Evolutionary conservation across 2,329 filamentous ascomycete species (phyloP).

Genomic region (Ramularia endophylla): DNA sequence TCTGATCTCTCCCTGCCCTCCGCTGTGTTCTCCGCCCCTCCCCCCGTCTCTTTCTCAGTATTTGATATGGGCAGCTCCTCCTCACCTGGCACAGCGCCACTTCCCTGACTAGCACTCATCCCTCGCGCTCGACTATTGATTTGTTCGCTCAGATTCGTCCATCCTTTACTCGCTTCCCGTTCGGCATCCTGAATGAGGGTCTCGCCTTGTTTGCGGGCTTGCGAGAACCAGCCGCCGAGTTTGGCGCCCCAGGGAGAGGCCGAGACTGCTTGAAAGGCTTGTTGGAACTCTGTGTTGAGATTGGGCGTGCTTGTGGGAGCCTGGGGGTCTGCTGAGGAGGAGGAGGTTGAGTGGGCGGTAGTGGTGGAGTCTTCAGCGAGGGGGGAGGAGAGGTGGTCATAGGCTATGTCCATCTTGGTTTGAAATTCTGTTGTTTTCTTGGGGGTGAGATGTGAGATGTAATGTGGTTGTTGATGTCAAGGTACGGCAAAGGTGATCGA

Average conservation of each 20-base stretch:
- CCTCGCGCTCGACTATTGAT: slow-evolving; percentile 25
- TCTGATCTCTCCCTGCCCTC: slow-evolving; percentile 34
- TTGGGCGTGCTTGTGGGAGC: slow-evolving; percentile 33
- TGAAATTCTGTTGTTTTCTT: too few species aligned
- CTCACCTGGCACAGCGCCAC: slow-evolving; percentile 23
- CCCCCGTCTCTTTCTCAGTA: slow-evolving; percentile 1
- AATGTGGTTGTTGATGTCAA: too few species aligned
- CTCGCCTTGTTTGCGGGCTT: slow-evolving; percentile 86
- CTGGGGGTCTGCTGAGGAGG: slow-evolving; percentile 28
- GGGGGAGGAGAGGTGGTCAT: slow-evolving; percentile 68
- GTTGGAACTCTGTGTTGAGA: slow-evolving; percentile 83
- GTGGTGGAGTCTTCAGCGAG: slow-evolving; percentile 36
- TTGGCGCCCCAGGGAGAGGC: slow-evolving; percentile 84
- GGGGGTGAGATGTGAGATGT: too few species aligned
- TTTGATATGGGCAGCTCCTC: slow-evolving; percentile 21
- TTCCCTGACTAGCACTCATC: slow-evolving; percentile 24
- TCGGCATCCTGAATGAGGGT: slow-evolving; percentile 77
- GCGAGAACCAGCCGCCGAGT: slow-evolving; percentile 83
- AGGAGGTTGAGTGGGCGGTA: slow-evolving; percentile 62
- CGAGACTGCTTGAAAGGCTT: slow-evolving; percentile 91
- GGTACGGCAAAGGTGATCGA: too few species aligned
- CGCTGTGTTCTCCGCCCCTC: slow-evolving; percentile 4
- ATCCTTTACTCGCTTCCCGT: slow-evolving; percentile 78
- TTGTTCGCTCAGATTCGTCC: slow-evolving; percentile 58
- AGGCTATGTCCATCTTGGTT: slow-evolving; percentile 81